Evolutionary conservation across 1,284 basidiomycete species (phyloP), one percentile per base, ranked within the genome.

Genomic region (Boletus sp.): DNA sequence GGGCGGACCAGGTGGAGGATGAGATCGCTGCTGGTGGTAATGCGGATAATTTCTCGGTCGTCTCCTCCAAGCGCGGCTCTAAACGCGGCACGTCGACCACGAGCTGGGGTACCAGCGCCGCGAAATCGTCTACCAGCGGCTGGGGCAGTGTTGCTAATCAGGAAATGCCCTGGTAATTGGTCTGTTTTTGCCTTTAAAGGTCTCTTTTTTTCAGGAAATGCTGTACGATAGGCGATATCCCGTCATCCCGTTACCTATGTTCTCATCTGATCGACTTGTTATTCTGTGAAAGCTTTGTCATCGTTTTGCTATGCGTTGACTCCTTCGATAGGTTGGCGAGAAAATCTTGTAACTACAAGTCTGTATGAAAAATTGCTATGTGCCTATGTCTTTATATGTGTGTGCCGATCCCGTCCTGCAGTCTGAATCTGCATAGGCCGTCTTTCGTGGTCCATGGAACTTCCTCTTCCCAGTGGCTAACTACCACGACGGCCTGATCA

Each of bases 391-490:
- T 20, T 55, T 55, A 53, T 39, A 45, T 16, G n/a, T 61, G 59
- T 3, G 54, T 50, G 20, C 78, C 79, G 12, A 64, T 51, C 8
- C 80, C 79, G 4, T 72, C 65, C 15, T 77, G 72, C 44, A 83
- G 60, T 51, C 61, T 69, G 50, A 76, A 77, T 56, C 63, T 69
- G 63, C 64, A 69, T 29, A 82, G 63, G 0, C 84, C 85, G 52
- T 89, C 84, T 29, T 75, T 73, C 0, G 61, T 66, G 1, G 72
- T 75, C 89, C 89, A 92, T 2, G 89, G 89, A 22, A 94, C 86
- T 73, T 97, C 94, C 44, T 91, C 89, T 64, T 91, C 89, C 84
- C 91, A 94, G 74, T 96, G 94, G 37, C 87, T 92, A 44, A 97
- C 84, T 3, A 93, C 87, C 2, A 96, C 78, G 16, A 92, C 88